phyloP scores from a whole-genome alignment of 345 rosid species.

The Linum tenue region DNA sequence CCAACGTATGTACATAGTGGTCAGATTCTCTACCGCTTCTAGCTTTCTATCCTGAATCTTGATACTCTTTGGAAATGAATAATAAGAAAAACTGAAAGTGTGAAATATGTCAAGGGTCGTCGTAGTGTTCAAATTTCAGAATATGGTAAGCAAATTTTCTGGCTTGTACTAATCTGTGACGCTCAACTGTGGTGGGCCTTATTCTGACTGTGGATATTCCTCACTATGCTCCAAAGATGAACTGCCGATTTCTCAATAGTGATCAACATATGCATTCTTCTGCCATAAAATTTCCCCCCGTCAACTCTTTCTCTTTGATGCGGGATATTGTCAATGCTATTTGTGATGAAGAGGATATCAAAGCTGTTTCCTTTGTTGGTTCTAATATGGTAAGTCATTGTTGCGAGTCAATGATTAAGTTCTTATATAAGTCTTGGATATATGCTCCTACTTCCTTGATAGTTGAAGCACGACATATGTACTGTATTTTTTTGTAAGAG shows the following conservation, averaged over 20 bases:
- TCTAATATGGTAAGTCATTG: conserved; percentile 68
- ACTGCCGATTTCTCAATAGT: not conserved
- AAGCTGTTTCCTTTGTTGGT: conserved; percentile 93
- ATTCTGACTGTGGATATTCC: not conserved
- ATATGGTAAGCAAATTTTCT: not conserved
- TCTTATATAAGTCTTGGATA: not conserved
- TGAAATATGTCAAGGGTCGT: not conserved
- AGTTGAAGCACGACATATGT: not conserved
- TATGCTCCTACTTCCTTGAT: not conserved
- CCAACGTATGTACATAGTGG: conserved; percentile 45
- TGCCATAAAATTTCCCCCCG: conserved; percentile 2
- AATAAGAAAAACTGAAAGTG: not conserved
- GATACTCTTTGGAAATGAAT: not conserved
- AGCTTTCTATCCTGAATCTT: not conserved
- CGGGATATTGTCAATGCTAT: conserved; percentile 92
- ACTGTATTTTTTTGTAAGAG: not conserved
- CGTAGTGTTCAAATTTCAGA: not conserved
- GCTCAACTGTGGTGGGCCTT: not conserved
- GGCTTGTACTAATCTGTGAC: not conserved
- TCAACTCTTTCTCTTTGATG: conserved; percentile 9
- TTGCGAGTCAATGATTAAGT: not conserved
- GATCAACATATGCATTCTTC: not conserved
- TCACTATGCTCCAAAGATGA: too few relatives aligned
- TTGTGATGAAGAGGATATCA: conserved; percentile 74
- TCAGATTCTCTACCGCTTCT: not conserved